Evolutionary conservation across 179 eudicot genomes (phyloP).

Genomic region (Beta macrorhiza): DNA sequence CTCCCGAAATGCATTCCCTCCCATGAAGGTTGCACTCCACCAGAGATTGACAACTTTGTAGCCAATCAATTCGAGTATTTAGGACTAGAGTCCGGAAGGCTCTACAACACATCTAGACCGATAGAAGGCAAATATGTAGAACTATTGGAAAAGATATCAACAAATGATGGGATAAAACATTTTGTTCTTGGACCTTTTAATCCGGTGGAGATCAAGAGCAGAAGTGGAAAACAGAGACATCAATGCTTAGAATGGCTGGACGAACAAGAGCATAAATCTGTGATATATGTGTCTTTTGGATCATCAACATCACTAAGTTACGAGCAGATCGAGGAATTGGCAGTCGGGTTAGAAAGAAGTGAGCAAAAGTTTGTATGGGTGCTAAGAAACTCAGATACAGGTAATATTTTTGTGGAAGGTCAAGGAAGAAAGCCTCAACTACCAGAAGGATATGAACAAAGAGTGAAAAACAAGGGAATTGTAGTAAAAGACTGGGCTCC

Average conservation of each 20-base stretch:
- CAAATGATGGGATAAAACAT: constrained; percentile 27
- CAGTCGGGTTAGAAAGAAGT: constrained; percentile 51
- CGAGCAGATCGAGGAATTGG: constrained; percentile 48
- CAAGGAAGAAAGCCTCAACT: constrained; percentile 23
- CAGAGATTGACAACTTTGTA: constrained; percentile 33
- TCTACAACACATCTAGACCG: constrained; percentile 42
- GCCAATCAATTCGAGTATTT: constrained; percentile 20
- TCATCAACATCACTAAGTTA: constrained; percentile 40
- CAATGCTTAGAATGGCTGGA: constrained; percentile 56
- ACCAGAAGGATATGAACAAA: constrained; percentile 57
- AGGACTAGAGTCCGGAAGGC: constrained; percentile 32
- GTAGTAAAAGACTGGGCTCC: constrained; percentile 71
- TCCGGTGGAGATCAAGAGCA: neutral
- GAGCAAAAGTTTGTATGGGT: constrained; percentile 54
- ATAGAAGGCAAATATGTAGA: constrained; percentile 44
- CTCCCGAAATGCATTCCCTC: constrained; percentile 36
- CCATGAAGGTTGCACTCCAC: constrained; percentile 32
- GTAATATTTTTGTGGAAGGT: constrained; percentile 31
- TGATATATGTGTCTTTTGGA: constrained; percentile 61
- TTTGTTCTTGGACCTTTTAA: constrained; percentile 46
- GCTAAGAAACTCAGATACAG: constrained; percentile 51
- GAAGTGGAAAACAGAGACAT: constrained; percentile 18
- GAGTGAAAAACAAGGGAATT: constrained; percentile 44
- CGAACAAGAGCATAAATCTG: constrained; percentile 40
- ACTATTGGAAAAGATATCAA: constrained; percentile 30